Percentiles rank a stretch among this genome's conserved stretches.
Evolutionary conservation across 2,329 filamentous ascomycete species (phyloP).

Genomic region (Coniosporium tulheliwenetii): DNA sequence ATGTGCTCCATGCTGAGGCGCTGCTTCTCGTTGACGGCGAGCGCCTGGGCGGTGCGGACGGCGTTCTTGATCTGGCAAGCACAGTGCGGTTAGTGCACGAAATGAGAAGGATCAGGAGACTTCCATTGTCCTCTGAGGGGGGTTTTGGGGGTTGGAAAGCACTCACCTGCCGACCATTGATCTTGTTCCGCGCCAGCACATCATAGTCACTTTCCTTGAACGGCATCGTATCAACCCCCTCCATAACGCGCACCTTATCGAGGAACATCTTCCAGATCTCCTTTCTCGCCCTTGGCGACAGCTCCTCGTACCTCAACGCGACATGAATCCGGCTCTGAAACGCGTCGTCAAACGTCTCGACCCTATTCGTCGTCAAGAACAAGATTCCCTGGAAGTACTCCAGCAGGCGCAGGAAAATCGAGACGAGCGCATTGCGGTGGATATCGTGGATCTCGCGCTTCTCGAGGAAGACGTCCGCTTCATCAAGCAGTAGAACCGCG

Average conservation of each 20-base stretch:
- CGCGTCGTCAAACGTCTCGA: conserved; percentile 78
- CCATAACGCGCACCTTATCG: conserved; percentile 50
- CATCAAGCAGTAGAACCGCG: conserved; percentile 70
- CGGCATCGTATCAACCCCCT: conserved; percentile 42
- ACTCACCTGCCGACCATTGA: conserved; percentile 51
- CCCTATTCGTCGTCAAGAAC: conserved; percentile 79
- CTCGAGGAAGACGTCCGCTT: conserved; percentile 74
- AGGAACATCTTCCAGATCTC: conserved; percentile 77
- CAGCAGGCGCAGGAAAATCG: conserved; percentile 70
- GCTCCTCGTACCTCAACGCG: conserved; percentile 62
- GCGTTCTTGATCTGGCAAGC: conserved; percentile 69
- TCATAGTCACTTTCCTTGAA: conserved; percentile 56
- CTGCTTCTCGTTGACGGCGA: conserved; percentile 61
- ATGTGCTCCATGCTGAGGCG: conserved; percentile 66
- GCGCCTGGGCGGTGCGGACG: conserved; percentile 65
- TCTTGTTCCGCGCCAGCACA: conserved; percentile 47
- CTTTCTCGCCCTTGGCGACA: conserved; percentile 57
- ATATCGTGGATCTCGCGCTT: conserved; percentile 71
- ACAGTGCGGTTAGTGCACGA: conserved; percentile 1
- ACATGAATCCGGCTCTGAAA: conserved; percentile 83
- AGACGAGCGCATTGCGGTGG: conserved; percentile 71
- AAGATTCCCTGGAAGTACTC: conserved; percentile 90
- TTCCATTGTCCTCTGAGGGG: neutral
- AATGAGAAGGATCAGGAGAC: neutral
- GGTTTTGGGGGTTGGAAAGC: neutral